phyloP scores from a whole-genome alignment of 305 asterid species.

The Plantago lanceolata region DNA sequence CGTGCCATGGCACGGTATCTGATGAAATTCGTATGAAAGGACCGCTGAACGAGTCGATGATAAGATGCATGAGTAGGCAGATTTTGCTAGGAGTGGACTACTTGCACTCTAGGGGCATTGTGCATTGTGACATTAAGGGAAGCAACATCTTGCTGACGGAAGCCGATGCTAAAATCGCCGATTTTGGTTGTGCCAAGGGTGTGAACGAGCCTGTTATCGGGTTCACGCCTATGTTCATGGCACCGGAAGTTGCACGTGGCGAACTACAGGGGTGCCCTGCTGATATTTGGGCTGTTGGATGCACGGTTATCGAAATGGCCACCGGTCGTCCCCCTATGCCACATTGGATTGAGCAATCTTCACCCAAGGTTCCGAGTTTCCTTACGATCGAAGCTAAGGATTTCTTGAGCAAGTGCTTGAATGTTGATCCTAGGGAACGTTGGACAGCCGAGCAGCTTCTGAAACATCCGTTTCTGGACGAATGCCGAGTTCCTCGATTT shows the following conservation, averaged over 20 bases:
- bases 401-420: constrained; percentile 57
- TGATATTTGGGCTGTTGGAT: constrained; percentile 80
- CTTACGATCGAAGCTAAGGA: constrained; percentile 55
- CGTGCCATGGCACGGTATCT: constrained; percentile 42
- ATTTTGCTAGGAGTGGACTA: constrained; percentile 52
- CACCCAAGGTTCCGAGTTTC: constrained; percentile 48
- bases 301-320: constrained; percentile 71
- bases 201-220: constrained; percentile 31
- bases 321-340: constrained; percentile 61
- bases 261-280: constrained; percentile 59
- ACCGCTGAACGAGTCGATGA: constrained; percentile 31
- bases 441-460: constrained; percentile 62
- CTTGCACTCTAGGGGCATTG: constrained; percentile 56
- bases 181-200: constrained; percentile 68
- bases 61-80: constrained; percentile 37
- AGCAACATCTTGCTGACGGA: constrained; percentile 46
- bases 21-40: constrained; percentile 33
- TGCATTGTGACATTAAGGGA: constrained; percentile 80
- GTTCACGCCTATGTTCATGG: constrained; percentile 80
- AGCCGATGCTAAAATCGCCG: constrained; percentile 49
- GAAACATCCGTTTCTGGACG: constrained; percentile 50
- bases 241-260: constrained; percentile 73
- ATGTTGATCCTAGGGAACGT: constrained; percentile 45
- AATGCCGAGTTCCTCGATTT: constrained; percentile 4
- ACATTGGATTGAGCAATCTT: constrained; percentile 33